Conservation (phyloP, 2,329 filamentous ascomycete genomes). For the Fusarium sp. region DNA sequence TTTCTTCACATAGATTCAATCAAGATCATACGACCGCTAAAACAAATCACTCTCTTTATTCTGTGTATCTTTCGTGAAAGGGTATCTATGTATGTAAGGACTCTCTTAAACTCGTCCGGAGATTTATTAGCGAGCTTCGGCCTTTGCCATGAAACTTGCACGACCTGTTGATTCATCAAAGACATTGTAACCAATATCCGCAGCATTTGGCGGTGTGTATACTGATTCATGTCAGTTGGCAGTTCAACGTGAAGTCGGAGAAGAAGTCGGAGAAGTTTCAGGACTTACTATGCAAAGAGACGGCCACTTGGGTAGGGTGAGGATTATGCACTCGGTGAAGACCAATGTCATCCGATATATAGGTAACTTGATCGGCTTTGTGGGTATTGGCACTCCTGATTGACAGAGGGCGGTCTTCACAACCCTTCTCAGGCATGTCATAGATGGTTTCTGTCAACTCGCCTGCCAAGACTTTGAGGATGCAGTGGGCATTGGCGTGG, state of each 20-base stretch:
- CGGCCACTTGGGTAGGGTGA: conserved; percentile 15
- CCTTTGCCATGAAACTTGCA: conserved; percentile 8
- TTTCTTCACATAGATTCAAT: not conserved
- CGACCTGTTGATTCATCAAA: conserved; percentile 16
- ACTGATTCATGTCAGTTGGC: not conserved
- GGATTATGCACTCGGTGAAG: conserved; percentile 18
- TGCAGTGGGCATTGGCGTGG: conserved; percentile 19
- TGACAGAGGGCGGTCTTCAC: not conserved
- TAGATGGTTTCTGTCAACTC: conserved; percentile 17
- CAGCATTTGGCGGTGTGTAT: conserved; percentile 17
- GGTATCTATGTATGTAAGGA: not conserved
- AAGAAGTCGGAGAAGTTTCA: accelerated
- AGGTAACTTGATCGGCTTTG: conserved; percentile 14
- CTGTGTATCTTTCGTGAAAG: not conserved
- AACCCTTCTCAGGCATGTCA: not conserved
- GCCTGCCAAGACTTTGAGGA: conserved; percentile 11
- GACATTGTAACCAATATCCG: conserved; percentile 15
- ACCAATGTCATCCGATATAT: conserved; percentile 16
- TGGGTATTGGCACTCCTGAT: conserved; percentile 3
- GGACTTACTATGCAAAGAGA: conserved; percentile 9
- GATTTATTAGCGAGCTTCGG: not conserved
- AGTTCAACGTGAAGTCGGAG: accelerated
- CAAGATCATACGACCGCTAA: accelerated
- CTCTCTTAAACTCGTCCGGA: not conserved
- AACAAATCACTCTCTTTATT: not conserved